Conservation (phyloP, 2,329 filamentous ascomycete species). For the Phoma sp. region DNA sequence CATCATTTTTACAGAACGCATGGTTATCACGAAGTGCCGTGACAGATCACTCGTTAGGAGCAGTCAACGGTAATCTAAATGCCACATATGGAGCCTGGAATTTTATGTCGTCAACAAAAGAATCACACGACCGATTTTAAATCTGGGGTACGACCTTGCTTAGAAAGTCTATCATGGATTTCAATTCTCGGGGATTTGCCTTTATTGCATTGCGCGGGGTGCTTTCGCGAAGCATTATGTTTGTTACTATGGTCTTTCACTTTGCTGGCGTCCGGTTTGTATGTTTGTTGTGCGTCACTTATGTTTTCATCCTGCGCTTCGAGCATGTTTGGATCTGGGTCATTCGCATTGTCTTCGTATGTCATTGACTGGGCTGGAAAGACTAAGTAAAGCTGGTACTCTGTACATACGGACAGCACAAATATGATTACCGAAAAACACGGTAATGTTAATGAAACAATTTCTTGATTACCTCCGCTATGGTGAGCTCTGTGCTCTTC, state of each 20-base stretch:
- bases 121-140: slow-evolving; percentile 3
- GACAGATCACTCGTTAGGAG: slow-evolving; percentile 2
- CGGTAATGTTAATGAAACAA: slow-evolving; percentile 14
- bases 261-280: slow-evolving; percentile 15
- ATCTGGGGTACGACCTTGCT: neutral
- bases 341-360: slow-evolving; percentile 16
- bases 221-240: slow-evolving; percentile 36
- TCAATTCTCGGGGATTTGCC: slow-evolving; percentile 22
- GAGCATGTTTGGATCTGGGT: slow-evolving; percentile 17
- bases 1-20: slow-evolving; percentile 8
- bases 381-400: slow-evolving; percentile 12
- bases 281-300: slow-evolving; percentile 15
- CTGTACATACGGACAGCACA: slow-evolving; percentile 18
- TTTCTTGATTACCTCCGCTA: neutral
- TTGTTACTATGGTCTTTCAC: slow-evolving; percentile 15
- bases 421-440: slow-evolving; percentile 10
- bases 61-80: slow-evolving; percentile 11
- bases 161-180: slow-evolving; percentile 7
- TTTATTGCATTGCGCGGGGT: slow-evolving; percentile 40
- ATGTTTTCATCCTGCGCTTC: slow-evolving; percentile 14
- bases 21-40: slow-evolving; percentile 1
- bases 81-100: slow-evolving; percentile 16
- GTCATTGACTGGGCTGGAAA: slow-evolving; percentile 17
- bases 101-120: slow-evolving; percentile 1
- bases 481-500: neutral